These are phyloP conservation scores for Saprolegnia diclina DNA, from an alignment of 352 stramenopile species.

Conservation along the genomic window DNA sequence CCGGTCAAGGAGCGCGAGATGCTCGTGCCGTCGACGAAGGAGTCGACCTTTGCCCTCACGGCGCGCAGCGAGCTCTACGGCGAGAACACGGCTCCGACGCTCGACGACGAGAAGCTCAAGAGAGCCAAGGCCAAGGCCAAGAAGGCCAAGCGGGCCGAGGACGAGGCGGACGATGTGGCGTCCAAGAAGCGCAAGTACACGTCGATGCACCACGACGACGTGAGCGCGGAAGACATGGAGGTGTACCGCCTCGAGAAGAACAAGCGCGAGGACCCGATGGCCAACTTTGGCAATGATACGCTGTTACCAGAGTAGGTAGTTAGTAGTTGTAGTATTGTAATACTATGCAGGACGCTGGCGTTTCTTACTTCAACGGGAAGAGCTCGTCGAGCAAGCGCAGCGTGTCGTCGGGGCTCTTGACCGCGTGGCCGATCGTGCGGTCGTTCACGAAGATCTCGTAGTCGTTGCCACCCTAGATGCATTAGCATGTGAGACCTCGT, in stretches of 20 bases:
- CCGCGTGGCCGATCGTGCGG: slow-evolving; percentile 95
- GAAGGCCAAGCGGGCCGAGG: slow-evolving; percentile 38
- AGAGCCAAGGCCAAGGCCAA: slow-evolving; percentile 69
- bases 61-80: slow-evolving; percentile 87
- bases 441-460: slow-evolving; percentile 97
- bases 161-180: slow-evolving; percentile 28
- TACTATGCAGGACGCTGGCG: neutral
- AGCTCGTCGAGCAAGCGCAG: slow-evolving; percentile 94
- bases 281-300: slow-evolving; percentile 66
- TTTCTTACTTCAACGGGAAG: slow-evolving; percentile 74
- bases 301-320: slow-evolving; percentile 35
- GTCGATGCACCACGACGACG: slow-evolving; percentile 84
- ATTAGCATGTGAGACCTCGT: slow-evolving; percentile 7
- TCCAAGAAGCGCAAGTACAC: slow-evolving; percentile 93
- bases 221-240: slow-evolving; percentile 95
- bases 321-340: neutral
- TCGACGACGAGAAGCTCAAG: slow-evolving; percentile 83
- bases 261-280: slow-evolving; percentile 89
- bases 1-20: slow-evolving; percentile 25
- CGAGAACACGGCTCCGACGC: slow-evolving; percentile 65
- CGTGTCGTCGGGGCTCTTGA: slow-evolving; percentile 95
- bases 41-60: slow-evolving; percentile 33
- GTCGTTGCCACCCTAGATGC: slow-evolving; percentile 93
- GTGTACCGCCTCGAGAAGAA: slow-evolving; percentile 90
- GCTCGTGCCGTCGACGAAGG: slow-evolving; percentile 21